These are phyloP conservation scores for Verbena officinalis DNA, from an alignment of 257 asterid genomes.

Conservation along the genomic window DNA sequence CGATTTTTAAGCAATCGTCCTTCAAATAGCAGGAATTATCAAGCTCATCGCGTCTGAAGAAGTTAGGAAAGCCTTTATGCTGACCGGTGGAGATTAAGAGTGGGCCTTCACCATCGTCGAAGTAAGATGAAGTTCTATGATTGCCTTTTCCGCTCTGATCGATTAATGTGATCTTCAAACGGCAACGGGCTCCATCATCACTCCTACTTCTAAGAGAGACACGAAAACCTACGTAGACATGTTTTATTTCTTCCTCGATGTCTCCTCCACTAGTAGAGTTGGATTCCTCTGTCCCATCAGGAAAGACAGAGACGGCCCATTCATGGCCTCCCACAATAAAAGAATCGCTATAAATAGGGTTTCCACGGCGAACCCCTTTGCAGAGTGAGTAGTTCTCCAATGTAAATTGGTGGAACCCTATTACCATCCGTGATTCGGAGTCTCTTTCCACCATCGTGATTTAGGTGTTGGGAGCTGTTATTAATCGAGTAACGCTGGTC, in stretches of 20 bases:
- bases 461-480: no score
- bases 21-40: neutral
- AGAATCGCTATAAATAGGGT: neutral
- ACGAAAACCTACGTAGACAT: neutral
- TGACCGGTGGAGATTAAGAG: neutral
- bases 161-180: neutral
- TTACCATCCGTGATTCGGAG: neutral
- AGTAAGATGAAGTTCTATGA: neutral
- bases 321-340: conserved; percentile 9
- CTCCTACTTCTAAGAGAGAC: neutral
- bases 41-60: neutral
- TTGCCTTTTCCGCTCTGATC: conserved; percentile 3
- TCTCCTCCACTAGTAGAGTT: neutral
- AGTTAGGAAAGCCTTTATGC: neutral
- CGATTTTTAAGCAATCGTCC: conserved; percentile 4
- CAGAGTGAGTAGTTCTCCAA: conserved; percentile 12
- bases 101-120: neutral
- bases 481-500: no score
- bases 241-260: neutral
- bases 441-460: no score
- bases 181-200: neutral
- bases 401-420: conserved; percentile 12
- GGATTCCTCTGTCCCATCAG: neutral
- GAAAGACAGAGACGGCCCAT: neutral
- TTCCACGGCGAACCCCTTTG: neutral